Evolutionary conservation across 2,329 filamentous ascomycete genomes (phyloP).

Genomic region (Calonectria hawksworthii): DNA sequence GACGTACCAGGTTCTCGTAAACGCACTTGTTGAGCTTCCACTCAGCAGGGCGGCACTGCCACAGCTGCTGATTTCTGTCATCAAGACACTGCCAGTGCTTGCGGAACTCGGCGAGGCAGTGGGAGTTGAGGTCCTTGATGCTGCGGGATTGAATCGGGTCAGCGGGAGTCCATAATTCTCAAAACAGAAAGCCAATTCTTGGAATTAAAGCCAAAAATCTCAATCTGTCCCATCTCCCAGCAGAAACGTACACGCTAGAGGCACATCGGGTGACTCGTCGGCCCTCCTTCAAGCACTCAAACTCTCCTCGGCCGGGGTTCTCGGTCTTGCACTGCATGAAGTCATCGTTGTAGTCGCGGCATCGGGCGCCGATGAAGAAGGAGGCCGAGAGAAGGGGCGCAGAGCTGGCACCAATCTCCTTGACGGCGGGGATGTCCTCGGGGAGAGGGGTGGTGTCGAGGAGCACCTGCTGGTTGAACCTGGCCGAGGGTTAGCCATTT

Average conservation of each 20-base stretch:
- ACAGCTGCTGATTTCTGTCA: conserved; percentile 97
- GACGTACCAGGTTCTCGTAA: conserved; percentile 91
- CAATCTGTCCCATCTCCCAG: neutral
- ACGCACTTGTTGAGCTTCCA: conserved; percentile 95
- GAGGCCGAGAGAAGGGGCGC: conserved; percentile 92
- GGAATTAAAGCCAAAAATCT: neutral
- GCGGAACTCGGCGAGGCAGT: conserved; percentile 92
- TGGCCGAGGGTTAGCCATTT: conserved; percentile 57
- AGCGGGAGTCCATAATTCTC: conserved; percentile 24
- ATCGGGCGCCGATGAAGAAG: conserved; percentile 97
- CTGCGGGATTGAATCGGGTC: conserved; percentile 59
- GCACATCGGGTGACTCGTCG: conserved; percentile 97
- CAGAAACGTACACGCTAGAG: conserved; percentile 85
- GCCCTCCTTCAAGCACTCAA: conserved; percentile 96
- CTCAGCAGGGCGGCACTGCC: conserved; percentile 92
- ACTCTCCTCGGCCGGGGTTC: conserved; percentile 89
- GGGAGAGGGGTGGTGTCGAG: conserved; percentile 97
- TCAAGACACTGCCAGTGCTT: conserved; percentile 96
- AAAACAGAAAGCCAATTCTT: neutral
- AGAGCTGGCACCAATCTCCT: conserved; percentile 93
- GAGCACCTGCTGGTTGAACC: conserved; percentile 95
- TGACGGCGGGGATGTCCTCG: conserved; percentile 89
- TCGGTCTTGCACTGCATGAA: conserved; percentile 99
- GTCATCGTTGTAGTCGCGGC: conserved; percentile 97
- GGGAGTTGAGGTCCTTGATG: conserved; percentile 94